Evolutionary conservation across 352 stramenopile species (phyloP).

Genomic region (Phytophthora ohioensis): DNA sequence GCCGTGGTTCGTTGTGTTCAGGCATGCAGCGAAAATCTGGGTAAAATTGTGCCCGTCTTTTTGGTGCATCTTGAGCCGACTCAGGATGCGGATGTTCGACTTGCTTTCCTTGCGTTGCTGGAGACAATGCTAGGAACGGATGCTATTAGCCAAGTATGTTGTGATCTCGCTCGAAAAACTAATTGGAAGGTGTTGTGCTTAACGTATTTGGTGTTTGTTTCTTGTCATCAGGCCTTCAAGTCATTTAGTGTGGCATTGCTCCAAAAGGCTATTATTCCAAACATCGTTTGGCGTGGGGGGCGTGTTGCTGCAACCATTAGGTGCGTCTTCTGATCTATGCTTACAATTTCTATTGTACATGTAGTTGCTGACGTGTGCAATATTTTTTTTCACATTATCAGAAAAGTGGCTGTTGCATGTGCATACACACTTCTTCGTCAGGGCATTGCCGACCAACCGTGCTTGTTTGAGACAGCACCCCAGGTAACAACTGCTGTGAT

Average conservation of each 20-base stretch:
- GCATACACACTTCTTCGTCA: conserved; percentile 88
- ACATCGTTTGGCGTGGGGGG: conserved; percentile 91
- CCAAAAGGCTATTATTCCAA: conserved; percentile 86
- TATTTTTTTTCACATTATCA: conserved; percentile 28
- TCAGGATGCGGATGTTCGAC: conserved; percentile 78
- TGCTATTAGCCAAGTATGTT: conserved; percentile 57
- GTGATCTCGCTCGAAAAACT: neutral
- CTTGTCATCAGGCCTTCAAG: conserved; percentile 57
- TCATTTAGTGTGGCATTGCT: conserved; percentile 68
- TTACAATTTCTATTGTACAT: neutral
- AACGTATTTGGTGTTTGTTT: conserved; percentile 5
- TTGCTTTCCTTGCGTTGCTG: conserved; percentile 85
- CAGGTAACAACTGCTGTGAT: conserved; percentile 48
- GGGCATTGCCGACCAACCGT: conserved; percentile 72
- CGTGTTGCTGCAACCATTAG: conserved; percentile 88
- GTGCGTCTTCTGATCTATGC: conserved; percentile 31
- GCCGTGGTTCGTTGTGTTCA: conserved; percentile 22
- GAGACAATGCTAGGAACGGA: conserved; percentile 82
- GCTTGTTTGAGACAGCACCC: conserved; percentile 85
- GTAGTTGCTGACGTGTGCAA: conserved; percentile 15
- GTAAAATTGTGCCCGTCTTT: conserved; percentile 65
- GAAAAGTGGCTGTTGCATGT: conserved; percentile 91
- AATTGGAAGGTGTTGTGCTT: neutral
- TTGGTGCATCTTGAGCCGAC: conserved; percentile 70
- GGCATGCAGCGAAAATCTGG: conserved; percentile 71